phyloP scores from a whole-genome alignment of 768 basidiomycete species.

The Termitomyces sp. region DNA sequence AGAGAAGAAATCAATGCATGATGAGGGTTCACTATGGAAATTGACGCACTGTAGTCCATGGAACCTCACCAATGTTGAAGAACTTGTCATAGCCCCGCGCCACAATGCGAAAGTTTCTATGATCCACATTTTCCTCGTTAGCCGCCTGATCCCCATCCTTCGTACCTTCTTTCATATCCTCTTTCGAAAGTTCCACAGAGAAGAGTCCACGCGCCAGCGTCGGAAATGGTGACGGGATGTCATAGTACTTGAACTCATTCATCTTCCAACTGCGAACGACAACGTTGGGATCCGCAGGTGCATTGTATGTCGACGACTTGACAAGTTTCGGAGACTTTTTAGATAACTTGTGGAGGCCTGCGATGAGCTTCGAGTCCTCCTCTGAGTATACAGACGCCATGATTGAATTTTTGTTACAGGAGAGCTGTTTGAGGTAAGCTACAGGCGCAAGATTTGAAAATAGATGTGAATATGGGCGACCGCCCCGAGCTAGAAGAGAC shows the following conservation, averaged over 20 bases:
- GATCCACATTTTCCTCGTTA: constrained; percentile 4
- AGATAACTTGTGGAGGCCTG: constrained; percentile 46
- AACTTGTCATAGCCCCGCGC: constrained; percentile 97
- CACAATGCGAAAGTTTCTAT: constrained; percentile 56
- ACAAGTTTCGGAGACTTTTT: constrained; percentile 60
- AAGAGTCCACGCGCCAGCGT: constrained; percentile 94
- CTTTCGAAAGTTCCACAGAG: constrained; percentile 41
- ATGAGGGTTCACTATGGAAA: neutral
- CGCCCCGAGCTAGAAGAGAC: constrained; percentile 9
- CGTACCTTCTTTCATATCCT: constrained; percentile 14
- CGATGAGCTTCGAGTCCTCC: constrained; percentile 57
- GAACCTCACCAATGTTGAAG: constrained; percentile 95
- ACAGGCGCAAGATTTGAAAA: constrained; percentile 1
- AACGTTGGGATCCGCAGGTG: constrained; percentile 51
- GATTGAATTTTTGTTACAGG: neutral
- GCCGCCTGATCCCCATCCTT: constrained; percentile 13
- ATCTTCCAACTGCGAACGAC: constrained; percentile 89
- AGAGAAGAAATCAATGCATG: constrained; percentile 6
- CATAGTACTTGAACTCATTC: constrained; percentile 94
- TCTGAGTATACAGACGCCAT: constrained; percentile 13
- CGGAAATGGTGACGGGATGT: constrained; percentile 86
- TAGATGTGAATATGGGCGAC: constrained; percentile 11
- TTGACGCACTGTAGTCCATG: constrained; percentile 79
- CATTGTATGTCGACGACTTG: constrained; percentile 47
- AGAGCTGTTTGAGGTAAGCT: neutral